Evolutionary conservation across 768 basidiomycete species (phyloP), one percentile per base, ranked within the genome.

Genomic region (Multifurca ochricompacta): DNA sequence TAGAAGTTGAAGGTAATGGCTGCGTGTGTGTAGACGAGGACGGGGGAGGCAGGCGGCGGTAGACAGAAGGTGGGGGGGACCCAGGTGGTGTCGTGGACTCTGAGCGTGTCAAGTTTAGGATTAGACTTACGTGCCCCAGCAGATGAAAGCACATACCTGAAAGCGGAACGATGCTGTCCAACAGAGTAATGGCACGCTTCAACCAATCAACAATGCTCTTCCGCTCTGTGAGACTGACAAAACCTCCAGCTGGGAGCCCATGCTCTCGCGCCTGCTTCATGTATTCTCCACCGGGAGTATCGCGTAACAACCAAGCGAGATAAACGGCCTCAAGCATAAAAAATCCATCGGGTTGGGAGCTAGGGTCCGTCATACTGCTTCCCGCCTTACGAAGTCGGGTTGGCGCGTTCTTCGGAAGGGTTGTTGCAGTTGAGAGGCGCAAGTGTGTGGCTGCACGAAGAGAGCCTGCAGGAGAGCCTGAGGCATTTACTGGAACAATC

Each of bases 181-280:
- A 74, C 40, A 77, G 72, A 5, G 65, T 54, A 11, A 68, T 66
- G 63, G 71, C 75, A 32, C 87, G 83, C 62, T 86, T 81, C 40
- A 97, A 66, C 82, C 87, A 97, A 48, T 94, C 92, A 32, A 90
- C 81, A 0, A 95, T 82, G 41, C 75, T 76, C 71, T 88, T 91
- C 58, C 93, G 74, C 69, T 96, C 93, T 3, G 91, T 90, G 31
- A 91, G 81, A 61, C 87, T 83, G 35, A 97, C 90, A 66, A 91
- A 80, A 7, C 85, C 85, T 35, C 82, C 77, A 2, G 80, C 74
- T 2, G 50, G 55, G 28, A 92, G 70, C 1, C 89, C 87, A 39
- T 76, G 76, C 63, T 87, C 86, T 51, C 89, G 75, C 2, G 85
- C 84, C 62, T 87, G 83, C 65, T 84, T 86, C 80, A 95, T 82